phyloP scores from a whole-genome alignment of 495 filamentous ascomycete genomes.

The Aspergillus bridgeri region DNA sequence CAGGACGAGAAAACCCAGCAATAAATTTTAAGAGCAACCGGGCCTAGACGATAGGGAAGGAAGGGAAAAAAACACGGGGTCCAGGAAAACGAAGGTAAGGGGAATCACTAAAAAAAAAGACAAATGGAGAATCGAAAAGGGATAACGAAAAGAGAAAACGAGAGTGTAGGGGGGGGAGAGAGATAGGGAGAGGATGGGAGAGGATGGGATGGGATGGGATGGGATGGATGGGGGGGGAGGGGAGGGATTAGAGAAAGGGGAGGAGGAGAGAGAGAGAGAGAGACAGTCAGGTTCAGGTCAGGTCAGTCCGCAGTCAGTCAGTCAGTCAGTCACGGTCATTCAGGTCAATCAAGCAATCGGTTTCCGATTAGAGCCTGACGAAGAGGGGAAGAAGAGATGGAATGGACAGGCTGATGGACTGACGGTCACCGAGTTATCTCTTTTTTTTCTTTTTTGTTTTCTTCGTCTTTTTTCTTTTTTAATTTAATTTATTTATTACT shows the following conservation, averaged over 20 bases:
- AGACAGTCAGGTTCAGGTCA: too few species aligned
- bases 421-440: slow-evolving; percentile 9
- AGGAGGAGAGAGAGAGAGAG: slow-evolving; percentile 21
- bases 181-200: slow-evolving; percentile 12
- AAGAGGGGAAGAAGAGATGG: slow-evolving; percentile 7
- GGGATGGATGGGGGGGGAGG: slow-evolving; percentile 12
- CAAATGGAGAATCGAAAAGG: slow-evolving; percentile 20
- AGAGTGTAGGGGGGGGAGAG: slow-evolving; percentile 5
- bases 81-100: slow-evolving; percentile 28
- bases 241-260: slow-evolving; percentile 18
- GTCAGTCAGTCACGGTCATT: too few species aligned
- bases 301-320: too few species aligned
- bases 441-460: slow-evolving; percentile 11
- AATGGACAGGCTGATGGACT: slow-evolving; percentile 13
- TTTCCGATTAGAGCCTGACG: slow-evolving; percentile 14
- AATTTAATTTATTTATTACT: slow-evolving; percentile 20
- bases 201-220: slow-evolving; percentile 26
- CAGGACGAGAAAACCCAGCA: slow-evolving; percentile 8
- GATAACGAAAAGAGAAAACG: slow-evolving; percentile 9
- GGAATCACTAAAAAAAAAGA: slow-evolving; percentile 17
- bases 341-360: background rate
- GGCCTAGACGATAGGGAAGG: background rate
- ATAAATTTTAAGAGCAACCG: slow-evolving; percentile 12
- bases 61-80: slow-evolving; percentile 16
- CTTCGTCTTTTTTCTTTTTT: slow-evolving; percentile 14